These are phyloP conservation scores for Malassezia restricta DNA, from an alignment of 1,284 basidiomycete genomes.

Conservation along the genomic window DNA sequence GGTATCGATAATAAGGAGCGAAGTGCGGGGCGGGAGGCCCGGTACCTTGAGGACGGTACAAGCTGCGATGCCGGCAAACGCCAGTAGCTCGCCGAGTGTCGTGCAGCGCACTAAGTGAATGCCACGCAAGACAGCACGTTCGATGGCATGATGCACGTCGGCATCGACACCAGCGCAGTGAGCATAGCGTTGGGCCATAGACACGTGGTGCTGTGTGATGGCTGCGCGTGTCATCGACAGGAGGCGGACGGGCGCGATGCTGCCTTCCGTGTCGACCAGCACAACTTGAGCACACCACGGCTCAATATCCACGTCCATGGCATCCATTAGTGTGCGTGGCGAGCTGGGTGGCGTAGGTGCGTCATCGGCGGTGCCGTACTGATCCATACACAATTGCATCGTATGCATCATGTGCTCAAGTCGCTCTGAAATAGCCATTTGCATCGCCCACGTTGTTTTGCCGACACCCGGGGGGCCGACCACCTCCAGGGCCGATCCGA, in stretches of 20 bases:
- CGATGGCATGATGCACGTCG: neutral
- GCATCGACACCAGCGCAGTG: neutral
- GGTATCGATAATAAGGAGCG: slow-evolving; percentile 11
- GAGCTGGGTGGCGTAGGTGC: neutral
- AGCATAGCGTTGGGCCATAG: neutral
- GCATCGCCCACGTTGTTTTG: slow-evolving; percentile 9
- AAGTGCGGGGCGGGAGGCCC: slow-evolving; percentile 12
- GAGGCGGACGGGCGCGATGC: neutral
- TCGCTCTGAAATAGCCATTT: slow-evolving; percentile 11
- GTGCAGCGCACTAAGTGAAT: slow-evolving; percentile 8
- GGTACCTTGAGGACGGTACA: slow-evolving; percentile 8
- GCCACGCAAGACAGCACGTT: slow-evolving; percentile 3
- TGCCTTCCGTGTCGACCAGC: slow-evolving; percentile 11
- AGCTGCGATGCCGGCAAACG: slow-evolving; percentile 7
- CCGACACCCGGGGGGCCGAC: slow-evolving; percentile 12
- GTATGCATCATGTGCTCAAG: slow-evolving; percentile 3
- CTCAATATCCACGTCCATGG: neutral
- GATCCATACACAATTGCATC: neutral
- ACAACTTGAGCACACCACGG: slow-evolving; percentile 16
- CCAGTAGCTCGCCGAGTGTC: slow-evolving; percentile 7
- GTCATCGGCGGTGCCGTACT: neutral
- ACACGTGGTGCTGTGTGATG: neutral
- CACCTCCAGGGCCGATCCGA: slow-evolving; percentile 10
- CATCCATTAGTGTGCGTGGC: neutral
- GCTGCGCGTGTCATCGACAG: neutral